phyloP scores from a whole-genome alignment of 2,329 filamentous ascomycete genomes.

The Elsinoe fawcettii region DNA sequence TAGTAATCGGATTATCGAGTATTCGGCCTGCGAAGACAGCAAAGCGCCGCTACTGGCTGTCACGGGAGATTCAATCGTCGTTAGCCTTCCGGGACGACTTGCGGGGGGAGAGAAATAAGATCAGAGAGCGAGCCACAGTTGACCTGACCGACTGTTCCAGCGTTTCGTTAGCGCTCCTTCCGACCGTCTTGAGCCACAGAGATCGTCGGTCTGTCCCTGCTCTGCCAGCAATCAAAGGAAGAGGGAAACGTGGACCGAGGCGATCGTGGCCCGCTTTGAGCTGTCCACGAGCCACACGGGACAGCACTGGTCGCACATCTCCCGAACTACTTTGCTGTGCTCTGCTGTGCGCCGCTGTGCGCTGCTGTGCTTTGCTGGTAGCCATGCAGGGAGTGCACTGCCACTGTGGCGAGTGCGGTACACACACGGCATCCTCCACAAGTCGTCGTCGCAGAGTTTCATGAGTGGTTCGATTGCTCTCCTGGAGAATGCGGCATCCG shows the following conservation, averaged over 20 bases:
- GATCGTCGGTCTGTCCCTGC: constrained; percentile 1
- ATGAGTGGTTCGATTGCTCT: not conserved
- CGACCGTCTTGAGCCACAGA: constrained; percentile 5
- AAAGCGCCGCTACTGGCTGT: constrained; percentile 13
- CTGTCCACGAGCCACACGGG: constrained; percentile 7
- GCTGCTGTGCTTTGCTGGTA: not conserved
- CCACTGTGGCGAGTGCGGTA: constrained; percentile 15
- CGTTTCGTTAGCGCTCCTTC: constrained; percentile 13
- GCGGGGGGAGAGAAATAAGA: not conserved
- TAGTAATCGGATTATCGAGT: not conserved
- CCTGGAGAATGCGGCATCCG: no score
- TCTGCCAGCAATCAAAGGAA: constrained; percentile 11
- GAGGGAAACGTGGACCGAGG: constrained; percentile 14
- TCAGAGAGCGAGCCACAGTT: constrained; percentile 5
- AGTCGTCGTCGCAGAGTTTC: not conserved
- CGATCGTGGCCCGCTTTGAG: constrained; percentile 5
- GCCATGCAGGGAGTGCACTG: not conserved
- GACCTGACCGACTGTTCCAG: constrained; percentile 15
- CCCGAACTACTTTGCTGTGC: constrained; percentile 4
- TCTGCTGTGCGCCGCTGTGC: not conserved
- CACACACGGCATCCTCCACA: constrained; percentile 4
- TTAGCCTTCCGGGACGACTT: constrained; percentile 2
- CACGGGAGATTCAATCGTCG: constrained; percentile 4
- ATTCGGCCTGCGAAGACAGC: not conserved
- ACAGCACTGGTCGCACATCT: not conserved